Base-by-base conservation (phyloP, 257 asterid genomes). In the Fraxinus pennsylvanica region DNA sequence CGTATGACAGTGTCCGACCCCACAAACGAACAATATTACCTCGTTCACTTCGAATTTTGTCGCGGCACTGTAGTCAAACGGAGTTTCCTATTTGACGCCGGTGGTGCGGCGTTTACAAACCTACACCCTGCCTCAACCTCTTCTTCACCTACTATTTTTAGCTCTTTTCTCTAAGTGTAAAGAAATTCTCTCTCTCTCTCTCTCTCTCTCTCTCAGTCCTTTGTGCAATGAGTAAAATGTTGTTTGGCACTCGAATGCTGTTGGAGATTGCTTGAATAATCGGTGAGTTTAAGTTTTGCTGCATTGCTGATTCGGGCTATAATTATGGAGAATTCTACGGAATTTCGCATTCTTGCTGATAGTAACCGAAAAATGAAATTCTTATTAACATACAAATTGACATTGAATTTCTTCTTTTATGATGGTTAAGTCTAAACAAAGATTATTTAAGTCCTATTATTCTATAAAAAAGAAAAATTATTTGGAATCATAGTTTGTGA, bases 61-160 rank as follows among this genome's bases (percentile, higher is more conserved):
- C 77, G 45, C 68, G 45, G 57, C 29, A 15, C 72, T 30, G 69
- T 75, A 67, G 82, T 80, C 83, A 57, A 71, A 74, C 67, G 50
- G 68, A 25, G 66, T 14, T 74, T 15, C 72, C 86, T 83, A 86
- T 74, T 83, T 30, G 33, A 30, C 33, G 33, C 92, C 74, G 82
- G 78, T 71, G 75, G 71, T 83, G 85, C 83, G 74, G 79, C 69
- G 74, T 76, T 84, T 83, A 68, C 78, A 72, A 79, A 76, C 81
- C 83, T 74, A 85, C 82, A 83, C 84, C 80, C 39, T 9, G 71
- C 80, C 71, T 71, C 30, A 72, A 47, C 66, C 52, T 59, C 75
- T 67, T 43, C 69, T 12, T 25, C 12, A 81, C 71, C 76, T 68
- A 27, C 61, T 52, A 65, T 32, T 66, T 74, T n/a, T 52, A 17